These are phyloP conservation scores for Fusarium mundagurra DNA, from an alignment of 2,329 filamentous ascomycete species.

Conservation along the genomic window DNA sequence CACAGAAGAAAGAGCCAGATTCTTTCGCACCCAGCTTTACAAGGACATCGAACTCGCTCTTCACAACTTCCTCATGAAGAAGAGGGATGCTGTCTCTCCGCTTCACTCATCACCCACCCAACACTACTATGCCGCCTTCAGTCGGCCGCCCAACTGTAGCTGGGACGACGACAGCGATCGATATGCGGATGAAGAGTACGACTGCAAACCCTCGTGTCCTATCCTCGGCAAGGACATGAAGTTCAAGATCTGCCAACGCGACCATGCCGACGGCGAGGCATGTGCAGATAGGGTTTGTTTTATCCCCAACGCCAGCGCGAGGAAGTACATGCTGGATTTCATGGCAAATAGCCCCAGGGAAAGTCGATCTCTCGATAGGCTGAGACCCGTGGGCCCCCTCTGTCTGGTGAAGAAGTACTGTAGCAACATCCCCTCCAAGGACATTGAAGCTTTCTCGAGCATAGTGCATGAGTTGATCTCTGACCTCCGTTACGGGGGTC, in stretches of 20 bases:
- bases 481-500: neutral
- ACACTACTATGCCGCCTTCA: constrained; percentile 1
- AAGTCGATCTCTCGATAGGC: rapidly evolving
- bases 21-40: neutral
- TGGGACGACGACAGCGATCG: neutral
- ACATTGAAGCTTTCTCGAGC: neutral
- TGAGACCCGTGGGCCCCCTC: neutral
- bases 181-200: neutral
- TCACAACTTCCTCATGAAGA: neutral
- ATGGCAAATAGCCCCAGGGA: neutral
- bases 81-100: neutral
- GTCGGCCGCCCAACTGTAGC: neutral
- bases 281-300: constrained; percentile 5
- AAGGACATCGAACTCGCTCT: constrained; percentile 11
- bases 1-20: neutral
- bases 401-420: neutral
- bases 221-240: neutral
- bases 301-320: neutral
- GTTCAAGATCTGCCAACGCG: neutral
- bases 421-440: neutral
- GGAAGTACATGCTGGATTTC: neutral
- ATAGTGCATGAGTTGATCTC: neutral
- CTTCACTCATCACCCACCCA: neutral
- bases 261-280: neutral
- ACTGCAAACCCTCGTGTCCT: neutral